Percentiles rank a stretch among this genome's conserved stretches.
phyloP scores from a whole-genome alignment of 2,329 filamentous ascomycete species.

The Stylonectria norvegica region DNA sequence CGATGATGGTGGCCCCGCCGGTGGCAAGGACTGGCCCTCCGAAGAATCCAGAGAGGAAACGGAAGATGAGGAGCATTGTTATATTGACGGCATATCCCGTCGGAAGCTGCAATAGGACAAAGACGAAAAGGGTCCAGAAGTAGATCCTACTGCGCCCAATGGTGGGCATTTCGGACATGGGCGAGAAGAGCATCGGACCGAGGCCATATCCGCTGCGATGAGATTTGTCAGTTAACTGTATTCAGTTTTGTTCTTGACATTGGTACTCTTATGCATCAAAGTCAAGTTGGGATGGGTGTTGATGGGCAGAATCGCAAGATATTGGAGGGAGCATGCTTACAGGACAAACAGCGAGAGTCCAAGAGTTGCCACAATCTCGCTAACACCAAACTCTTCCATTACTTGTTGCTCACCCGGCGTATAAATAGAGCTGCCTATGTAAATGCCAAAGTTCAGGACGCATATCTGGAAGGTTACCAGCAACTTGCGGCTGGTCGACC shows the following conservation, averaged over 20 bases:
- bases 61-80: conserved; percentile 15
- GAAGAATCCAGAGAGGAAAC: conserved; percentile 21
- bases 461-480: conserved; percentile 6
- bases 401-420: conserved; percentile 4
- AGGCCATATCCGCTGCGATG: conserved; percentile 11
- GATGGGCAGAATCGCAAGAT: too few species aligned
- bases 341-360: background rate
- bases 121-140: conserved; percentile 14
- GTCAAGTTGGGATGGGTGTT: too few species aligned
- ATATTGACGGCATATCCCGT: conserved; percentile 12
- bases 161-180: conserved; percentile 15
- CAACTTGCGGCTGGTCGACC: background rate
- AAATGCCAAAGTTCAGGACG: conserved; percentile 8
- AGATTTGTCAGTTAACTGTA: too few species aligned
- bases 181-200: conserved; percentile 17
- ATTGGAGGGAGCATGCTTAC: too few species aligned
- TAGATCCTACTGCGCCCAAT: conserved; percentile 17
- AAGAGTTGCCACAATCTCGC: conserved; percentile 2
- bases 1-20: conserved; percentile 8
- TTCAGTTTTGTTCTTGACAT: too few species aligned
- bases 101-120: conserved; percentile 12
- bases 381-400: conserved; percentile 2
- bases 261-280: too few species aligned
- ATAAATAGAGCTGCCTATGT: conserved; percentile 11
- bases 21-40: conserved; percentile 10